Conservation (phyloP, 106 monocot species). For the Chionographis japonica region DNA sequence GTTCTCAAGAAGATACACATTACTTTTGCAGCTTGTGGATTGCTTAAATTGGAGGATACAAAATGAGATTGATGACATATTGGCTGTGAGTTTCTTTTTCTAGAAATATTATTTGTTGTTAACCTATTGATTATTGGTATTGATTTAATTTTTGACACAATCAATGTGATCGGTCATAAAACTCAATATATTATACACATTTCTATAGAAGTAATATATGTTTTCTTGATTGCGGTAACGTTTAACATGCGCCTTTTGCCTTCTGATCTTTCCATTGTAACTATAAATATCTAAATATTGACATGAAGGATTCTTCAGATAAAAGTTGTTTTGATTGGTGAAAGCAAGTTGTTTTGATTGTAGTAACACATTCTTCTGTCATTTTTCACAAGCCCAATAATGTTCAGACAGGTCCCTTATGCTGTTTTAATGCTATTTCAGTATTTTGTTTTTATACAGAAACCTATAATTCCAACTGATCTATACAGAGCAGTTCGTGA, state of each 20-base stretch:
- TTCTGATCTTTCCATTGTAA: too few species aligned
- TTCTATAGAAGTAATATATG: too few species aligned
- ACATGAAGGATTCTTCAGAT: too few species aligned
- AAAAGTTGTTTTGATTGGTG: too few species aligned
- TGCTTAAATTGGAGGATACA: conserved; percentile 87
- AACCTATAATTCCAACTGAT: conserved; percentile 74
- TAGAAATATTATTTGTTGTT: neutral
- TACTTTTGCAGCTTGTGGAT: conserved; percentile 57
- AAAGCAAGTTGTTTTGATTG: too few species aligned
- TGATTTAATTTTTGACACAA: neutral
- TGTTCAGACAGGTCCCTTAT: neutral
- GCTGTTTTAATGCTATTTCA: neutral
- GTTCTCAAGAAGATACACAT: neutral
- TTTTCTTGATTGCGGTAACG: too few species aligned
- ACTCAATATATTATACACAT: neutral
- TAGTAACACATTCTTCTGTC: neutral
- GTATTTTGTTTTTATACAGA: conserved; percentile 37
- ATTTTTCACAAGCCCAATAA: neutral
- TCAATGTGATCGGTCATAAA: neutral
- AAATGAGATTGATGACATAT: conserved; percentile 69
- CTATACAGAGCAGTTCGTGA: conserved; percentile 72
- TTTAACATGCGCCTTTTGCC: too few species aligned
- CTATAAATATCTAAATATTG: too few species aligned
- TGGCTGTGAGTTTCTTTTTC: conserved; percentile 44
- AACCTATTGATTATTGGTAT: neutral